These are phyloP conservation scores for Rossbeevera mucosa DNA, from an alignment of 768 basidiomycete genomes.

Conservation along the genomic window DNA sequence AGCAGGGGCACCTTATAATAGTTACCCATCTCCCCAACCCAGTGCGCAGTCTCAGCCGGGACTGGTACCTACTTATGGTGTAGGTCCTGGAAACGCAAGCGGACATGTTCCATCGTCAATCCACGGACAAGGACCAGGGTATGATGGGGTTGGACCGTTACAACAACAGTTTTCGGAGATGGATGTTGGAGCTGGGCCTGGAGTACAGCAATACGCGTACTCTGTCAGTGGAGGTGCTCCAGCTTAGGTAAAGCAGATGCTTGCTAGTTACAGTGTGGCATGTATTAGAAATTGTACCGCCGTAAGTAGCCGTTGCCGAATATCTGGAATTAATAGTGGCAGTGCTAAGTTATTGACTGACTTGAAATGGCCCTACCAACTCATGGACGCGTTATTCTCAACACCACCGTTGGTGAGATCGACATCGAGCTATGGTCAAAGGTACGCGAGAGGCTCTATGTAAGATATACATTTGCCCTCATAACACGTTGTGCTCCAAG, in stretches of 20 bases:
- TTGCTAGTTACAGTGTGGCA: neutral
- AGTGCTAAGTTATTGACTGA: neutral
- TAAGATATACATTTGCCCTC: neutral
- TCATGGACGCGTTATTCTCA: constrained; percentile 78
- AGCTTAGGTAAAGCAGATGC: constrained; percentile 5
- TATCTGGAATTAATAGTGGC: neutral
- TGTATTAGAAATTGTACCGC: neutral
- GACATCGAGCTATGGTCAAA: constrained; percentile 94
- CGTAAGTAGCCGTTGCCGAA: neutral
- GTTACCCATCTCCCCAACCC: constrained; percentile 14
- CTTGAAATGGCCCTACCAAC: constrained; percentile 75
- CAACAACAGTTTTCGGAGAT: constrained; percentile 32
- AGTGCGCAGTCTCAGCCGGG: constrained; percentile 15
- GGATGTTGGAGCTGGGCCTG: constrained; percentile 21
- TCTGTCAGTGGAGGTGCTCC: constrained; percentile 17
- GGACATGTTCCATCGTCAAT: constrained; percentile 17
- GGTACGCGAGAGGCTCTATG: constrained; percentile 36
- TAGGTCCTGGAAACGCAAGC: constrained; percentile 20
- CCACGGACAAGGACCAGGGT: constrained; percentile 18
- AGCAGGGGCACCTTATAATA: constrained; percentile 15
- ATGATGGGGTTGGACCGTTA: constrained; percentile 22
- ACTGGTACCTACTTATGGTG: constrained; percentile 12
- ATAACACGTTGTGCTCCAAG: constrained; percentile 30
- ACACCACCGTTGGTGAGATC: constrained; percentile 84
- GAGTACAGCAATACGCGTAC: constrained; percentile 21